These are phyloP conservation scores for Arabis alpina DNA, from an alignment of 345 rosid genomes.

Conservation along the genomic window DNA sequence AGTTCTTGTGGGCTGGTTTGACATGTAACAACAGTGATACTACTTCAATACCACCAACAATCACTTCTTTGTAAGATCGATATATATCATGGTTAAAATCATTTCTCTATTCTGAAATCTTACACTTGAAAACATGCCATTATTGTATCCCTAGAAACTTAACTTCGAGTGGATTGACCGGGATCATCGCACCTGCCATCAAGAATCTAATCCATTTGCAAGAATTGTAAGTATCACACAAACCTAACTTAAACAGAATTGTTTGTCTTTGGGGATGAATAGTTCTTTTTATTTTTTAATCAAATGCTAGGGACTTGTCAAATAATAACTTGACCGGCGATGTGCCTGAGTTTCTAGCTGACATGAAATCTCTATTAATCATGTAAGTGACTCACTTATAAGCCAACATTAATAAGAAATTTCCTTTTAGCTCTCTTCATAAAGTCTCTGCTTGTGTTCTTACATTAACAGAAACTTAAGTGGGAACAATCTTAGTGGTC, in stretches of 20 bases:
- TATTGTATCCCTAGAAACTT: conserved; percentile 34
- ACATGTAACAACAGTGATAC: conserved; percentile 37
- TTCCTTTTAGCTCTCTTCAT: neutral
- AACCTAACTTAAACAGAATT: neutral
- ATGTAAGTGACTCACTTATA: conserved; percentile 48
- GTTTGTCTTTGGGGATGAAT: neutral
- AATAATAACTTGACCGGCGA: conserved; percentile 47
- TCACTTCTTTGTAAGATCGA: conserved; percentile 29
- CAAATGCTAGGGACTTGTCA: conserved; percentile 55
- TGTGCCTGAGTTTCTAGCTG: conserved; percentile 51
- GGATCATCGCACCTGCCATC: conserved; percentile 34
- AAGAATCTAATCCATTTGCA: conserved; percentile 37
- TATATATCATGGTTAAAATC: neutral
- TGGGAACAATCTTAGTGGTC: conserved; percentile 50
- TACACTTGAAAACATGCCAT: conserved; percentile 10
- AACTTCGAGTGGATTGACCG: conserved; percentile 45
- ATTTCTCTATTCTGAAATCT: neutral
- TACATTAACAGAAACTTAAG: conserved; percentile 43
- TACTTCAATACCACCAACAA: conserved; percentile 10
- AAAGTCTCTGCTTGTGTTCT: neutral
- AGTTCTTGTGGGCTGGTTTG: conserved; percentile 50
- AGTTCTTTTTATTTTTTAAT: neutral
- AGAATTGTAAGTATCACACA: conserved; percentile 43
- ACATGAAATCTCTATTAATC: conserved; percentile 42
- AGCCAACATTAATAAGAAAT: neutral